Evolutionary conservation across 306 rosid species (phyloP).

Genomic region (Mimosa pudica): DNA sequence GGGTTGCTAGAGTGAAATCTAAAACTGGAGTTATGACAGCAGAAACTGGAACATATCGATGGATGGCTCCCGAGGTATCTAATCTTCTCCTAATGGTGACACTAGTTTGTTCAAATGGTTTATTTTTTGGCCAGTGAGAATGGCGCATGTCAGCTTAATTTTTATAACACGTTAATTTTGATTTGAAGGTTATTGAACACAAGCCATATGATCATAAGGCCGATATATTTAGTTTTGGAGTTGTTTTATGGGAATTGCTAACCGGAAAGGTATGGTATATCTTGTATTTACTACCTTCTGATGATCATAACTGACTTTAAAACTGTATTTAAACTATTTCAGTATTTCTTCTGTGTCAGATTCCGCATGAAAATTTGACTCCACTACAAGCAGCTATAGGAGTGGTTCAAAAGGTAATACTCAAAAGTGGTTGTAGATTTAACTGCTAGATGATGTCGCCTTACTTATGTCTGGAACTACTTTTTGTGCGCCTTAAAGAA

Average conservation of each 20-base stretch:
- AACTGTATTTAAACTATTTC: background rate
- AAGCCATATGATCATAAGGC: slow-evolving; percentile 99
- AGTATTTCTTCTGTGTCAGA: slow-evolving; percentile 51
- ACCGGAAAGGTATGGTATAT: slow-evolving; percentile 97
- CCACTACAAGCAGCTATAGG: slow-evolving; percentile 99
- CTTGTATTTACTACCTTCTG: slow-evolving; percentile 21
- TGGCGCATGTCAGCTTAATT: slow-evolving; percentile 43
- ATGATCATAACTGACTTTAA: background rate
- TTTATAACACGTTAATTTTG: slow-evolving; percentile 58
- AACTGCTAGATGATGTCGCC: background rate
- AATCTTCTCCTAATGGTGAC: slow-evolving; percentile 1
- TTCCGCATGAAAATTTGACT: slow-evolving; percentile 88
- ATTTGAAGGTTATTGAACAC: slow-evolving; percentile 96
- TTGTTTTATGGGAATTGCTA: slow-evolving; percentile 90
- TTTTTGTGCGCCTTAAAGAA: background rate
- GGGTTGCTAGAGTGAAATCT: slow-evolving; percentile 94
- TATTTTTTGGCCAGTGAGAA: slow-evolving; percentile 9
- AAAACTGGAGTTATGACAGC: slow-evolving; percentile 99
- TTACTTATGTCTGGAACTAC: slow-evolving; percentile 9
- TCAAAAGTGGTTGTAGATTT: slow-evolving; percentile 27
- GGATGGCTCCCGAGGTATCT: slow-evolving; percentile 99
- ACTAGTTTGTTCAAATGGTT: slow-evolving; percentile 35
- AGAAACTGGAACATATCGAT: slow-evolving; percentile 97
- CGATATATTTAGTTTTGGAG: slow-evolving; percentile 92
- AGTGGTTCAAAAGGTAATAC: slow-evolving; percentile 85